These are phyloP conservation scores for Trichoderma oligosporum DNA, from an alignment of 2,329 filamentous ascomycete genomes.

Conservation along the genomic window DNA sequence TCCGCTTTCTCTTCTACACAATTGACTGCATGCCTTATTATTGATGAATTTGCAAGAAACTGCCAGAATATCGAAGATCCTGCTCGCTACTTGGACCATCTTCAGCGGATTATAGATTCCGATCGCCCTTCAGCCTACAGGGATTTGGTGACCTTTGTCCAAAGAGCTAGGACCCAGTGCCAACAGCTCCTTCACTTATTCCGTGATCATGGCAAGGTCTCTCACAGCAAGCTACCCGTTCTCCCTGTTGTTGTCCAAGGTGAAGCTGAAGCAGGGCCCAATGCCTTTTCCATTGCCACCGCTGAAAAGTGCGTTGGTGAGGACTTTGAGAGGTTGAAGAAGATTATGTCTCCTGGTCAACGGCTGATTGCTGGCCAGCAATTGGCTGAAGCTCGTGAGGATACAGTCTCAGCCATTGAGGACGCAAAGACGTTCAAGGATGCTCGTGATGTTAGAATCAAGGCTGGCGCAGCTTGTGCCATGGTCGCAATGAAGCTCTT, in stretches of 20 bases:
- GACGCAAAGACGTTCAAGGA: conserved; percentile 78
- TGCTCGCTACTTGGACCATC: conserved; percentile 54
- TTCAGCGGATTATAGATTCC: conserved; percentile 74
- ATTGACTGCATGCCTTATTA: conserved; percentile 73
- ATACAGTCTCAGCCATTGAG: conserved; percentile 67
- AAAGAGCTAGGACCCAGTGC: conserved; percentile 86
- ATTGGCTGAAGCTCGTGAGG: conserved; percentile 70
- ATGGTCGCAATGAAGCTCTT: conserved; percentile 82
- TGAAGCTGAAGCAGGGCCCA: conserved; percentile 84
- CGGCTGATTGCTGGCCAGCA: conserved; percentile 78
- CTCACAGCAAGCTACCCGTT: conserved; percentile 68
- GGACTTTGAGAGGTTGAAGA: conserved; percentile 86
- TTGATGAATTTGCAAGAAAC: conserved; percentile 81
- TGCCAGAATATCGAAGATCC: conserved; percentile 41
- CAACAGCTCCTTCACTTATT: conserved; percentile 87
- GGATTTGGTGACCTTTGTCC: conserved; percentile 84
- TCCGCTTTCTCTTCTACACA: conserved; percentile 83
- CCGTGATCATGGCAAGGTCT: conserved; percentile 81
- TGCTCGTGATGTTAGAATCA: conserved; percentile 78
- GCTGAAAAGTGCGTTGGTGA: conserved; percentile 82
- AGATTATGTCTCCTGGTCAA: conserved; percentile 81
- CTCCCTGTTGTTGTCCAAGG: conserved; percentile 92
- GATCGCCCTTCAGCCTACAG: conserved; percentile 80
- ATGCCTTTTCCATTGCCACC: conserved; percentile 81
- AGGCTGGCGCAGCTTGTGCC: conserved; percentile 80